Percentiles rank a stretch among this genome's conserved stretches.
Conservation (phyloP, 352 stramenopile genomes). For the Pilasporangium apinafurcum region DNA sequence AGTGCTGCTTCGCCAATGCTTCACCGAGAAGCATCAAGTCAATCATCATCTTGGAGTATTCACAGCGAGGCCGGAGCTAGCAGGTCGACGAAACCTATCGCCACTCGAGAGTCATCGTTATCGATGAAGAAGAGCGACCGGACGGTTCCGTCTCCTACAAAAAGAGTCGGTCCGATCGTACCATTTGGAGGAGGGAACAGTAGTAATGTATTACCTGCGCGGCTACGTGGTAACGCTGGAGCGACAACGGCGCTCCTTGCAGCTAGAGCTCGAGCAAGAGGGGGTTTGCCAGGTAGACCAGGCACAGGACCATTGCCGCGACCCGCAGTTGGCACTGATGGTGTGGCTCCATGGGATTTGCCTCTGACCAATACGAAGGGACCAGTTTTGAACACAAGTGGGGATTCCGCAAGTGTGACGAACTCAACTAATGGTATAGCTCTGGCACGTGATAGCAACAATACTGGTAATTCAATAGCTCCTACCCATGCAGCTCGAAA, state of each 20-base stretch:
- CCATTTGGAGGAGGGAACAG: conserved; percentile 10
- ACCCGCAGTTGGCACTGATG: conserved; percentile 20
- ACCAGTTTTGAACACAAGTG: conserved; percentile 8
- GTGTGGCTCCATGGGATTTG: conserved; percentile 68
- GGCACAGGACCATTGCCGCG: conserved; percentile 29
- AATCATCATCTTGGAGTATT: conserved; percentile 37
- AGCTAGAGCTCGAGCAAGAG: conserved; percentile 55
- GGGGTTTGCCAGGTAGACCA: conserved; percentile 39
- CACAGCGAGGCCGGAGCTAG: conserved; percentile 4
- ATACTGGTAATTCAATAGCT: too few relatives aligned
- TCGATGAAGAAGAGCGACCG: conserved; percentile 19
- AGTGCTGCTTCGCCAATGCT: conserved; percentile 29
- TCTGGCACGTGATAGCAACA: too few relatives aligned
- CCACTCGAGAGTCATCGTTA: conserved; percentile 4
- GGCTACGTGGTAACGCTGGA: conserved; percentile 39
- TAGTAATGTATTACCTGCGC: conserved; percentile 7
- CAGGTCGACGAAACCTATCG: conserved; percentile 1
- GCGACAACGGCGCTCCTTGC: conserved; percentile 70
- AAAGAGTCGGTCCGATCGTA: conserved; percentile 18
- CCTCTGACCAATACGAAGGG: conserved; percentile 39
- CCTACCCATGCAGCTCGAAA: neutral
- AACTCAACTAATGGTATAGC: too few relatives aligned
- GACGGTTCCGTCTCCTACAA: conserved; percentile 44
- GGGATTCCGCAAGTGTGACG: neutral
- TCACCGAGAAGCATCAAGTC: conserved; percentile 33